These are phyloP conservation scores for Cladorrhinum samala DNA, from an alignment of 495 filamentous ascomycete genomes.

Conservation along the genomic window DNA sequence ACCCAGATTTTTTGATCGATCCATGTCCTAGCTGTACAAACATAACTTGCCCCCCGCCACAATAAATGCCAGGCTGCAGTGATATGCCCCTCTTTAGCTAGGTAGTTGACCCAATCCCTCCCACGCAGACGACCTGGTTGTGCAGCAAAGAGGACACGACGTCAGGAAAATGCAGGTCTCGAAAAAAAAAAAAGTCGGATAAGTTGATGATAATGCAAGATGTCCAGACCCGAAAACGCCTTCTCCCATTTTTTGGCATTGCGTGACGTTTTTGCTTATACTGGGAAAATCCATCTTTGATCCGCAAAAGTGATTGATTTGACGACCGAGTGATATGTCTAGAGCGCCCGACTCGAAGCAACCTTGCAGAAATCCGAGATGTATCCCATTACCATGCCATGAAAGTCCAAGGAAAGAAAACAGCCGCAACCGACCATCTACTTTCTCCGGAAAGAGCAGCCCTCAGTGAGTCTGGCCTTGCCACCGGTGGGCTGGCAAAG, in stretches of 20 bases:
- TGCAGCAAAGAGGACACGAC: conserved; percentile 25
- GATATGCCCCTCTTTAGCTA: conserved; percentile 45
- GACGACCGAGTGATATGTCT: conserved; percentile 36
- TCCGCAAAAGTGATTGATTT: conserved; percentile 52
- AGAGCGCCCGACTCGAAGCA: conserved; percentile 43
- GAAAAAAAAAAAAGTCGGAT: conserved; percentile 31
- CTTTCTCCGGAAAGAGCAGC: conserved; percentile 99
- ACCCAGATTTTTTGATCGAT: conserved; percentile 45
- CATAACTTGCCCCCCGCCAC: conserved; percentile 20
- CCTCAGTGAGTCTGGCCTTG: conserved; percentile 95
- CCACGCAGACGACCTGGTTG: conserved; percentile 45
- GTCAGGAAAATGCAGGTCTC: conserved; percentile 30
- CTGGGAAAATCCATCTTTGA: conserved; percentile 70
- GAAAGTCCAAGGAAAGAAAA: conserved; percentile 45
- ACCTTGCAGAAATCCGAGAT: conserved; percentile 48
- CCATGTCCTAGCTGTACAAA: conserved; percentile 44
- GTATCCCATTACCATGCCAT: conserved; percentile 39
- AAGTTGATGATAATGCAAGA: conserved; percentile 58
- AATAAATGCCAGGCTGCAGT: conserved; percentile 14
- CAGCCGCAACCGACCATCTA: conserved; percentile 53
- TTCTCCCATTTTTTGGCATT: conserved; percentile 40
- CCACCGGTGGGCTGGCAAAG: conserved; percentile 97
- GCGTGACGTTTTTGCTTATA: conserved; percentile 10
- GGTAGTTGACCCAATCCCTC: conserved; percentile 38
- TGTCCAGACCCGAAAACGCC: conserved; percentile 79